These are phyloP conservation scores for Apiotrichum montevideense DNA, from an alignment of 1,284 basidiomycete species.

Conservation along the genomic window DNA sequence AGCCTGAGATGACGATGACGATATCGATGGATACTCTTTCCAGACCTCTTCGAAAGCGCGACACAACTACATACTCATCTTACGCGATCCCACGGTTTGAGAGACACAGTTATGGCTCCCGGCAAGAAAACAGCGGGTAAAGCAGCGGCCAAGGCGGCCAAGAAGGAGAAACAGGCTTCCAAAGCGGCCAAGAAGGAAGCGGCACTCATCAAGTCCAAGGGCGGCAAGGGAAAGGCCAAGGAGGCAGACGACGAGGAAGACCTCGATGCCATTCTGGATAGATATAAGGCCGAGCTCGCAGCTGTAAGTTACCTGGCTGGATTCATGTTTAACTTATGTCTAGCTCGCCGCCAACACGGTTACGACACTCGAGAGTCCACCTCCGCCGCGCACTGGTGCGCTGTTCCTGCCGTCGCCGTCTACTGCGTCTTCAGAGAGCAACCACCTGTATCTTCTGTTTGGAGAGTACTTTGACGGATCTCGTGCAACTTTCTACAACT, in stretches of 20 bases:
- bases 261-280: slow-evolving; percentile 70
- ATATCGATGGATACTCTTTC: no score
- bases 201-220: slow-evolving; percentile 51
- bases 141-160: slow-evolving; percentile 57
- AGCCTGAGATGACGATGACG: no score
- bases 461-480: slow-evolving; percentile 79
- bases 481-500: slow-evolving; percentile 51
- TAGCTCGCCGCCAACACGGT: slow-evolving; percentile 63
- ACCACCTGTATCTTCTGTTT: slow-evolving; percentile 67
- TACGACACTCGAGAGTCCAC: slow-evolving; percentile 50
- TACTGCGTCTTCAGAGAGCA: slow-evolving; percentile 53
- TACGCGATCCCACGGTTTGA: no score
- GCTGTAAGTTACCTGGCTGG: slow-evolving; percentile 48
- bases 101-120: slow-evolving; percentile 10
- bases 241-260: slow-evolving; percentile 66
- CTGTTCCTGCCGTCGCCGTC: slow-evolving; percentile 64
- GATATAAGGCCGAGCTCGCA: slow-evolving; percentile 19
- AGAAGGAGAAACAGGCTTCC: slow-evolving; percentile 58
- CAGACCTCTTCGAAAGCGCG: no score
- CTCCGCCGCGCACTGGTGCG: slow-evolving; percentile 71
- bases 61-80: no score
- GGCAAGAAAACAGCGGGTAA: slow-evolving; percentile 43
- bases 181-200: slow-evolving; percentile 60
- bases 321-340: slow-evolving; percentile 62
- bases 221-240: slow-evolving; percentile 38